phyloP scores from a whole-genome alignment of 2,329 filamentous ascomycete species.

The Fusarium buharicum region DNA sequence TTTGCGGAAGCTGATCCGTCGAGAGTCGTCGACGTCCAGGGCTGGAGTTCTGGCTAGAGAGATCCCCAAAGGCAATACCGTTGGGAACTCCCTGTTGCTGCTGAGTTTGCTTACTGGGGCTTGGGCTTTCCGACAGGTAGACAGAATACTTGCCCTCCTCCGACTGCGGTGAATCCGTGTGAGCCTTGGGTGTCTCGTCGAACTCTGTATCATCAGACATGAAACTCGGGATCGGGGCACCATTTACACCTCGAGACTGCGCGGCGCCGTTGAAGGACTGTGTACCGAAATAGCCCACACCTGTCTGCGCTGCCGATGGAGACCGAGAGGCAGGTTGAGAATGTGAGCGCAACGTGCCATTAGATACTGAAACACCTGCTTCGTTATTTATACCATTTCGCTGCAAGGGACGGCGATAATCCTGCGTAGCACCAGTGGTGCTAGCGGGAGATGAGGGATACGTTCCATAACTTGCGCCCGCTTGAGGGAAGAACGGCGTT shows the following conservation, averaged over 20 bases:
- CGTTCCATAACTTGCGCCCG: constrained; percentile 57
- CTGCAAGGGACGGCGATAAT: constrained; percentile 68
- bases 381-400: constrained; percentile 64
- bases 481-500: constrained; percentile 60
- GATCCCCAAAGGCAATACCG: constrained; percentile 61
- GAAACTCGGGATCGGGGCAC: constrained; percentile 64
- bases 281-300: constrained; percentile 42
- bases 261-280: constrained; percentile 53
- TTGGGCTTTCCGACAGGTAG: constrained; percentile 45
- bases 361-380: constrained; percentile 57
- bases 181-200: constrained; percentile 57
- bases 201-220: constrained; percentile 64
- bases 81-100: constrained; percentile 48
- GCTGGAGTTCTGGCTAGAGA: constrained; percentile 50
- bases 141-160: constrained; percentile 55
- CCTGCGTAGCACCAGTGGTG: constrained; percentile 55
- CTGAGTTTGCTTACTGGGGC: constrained; percentile 43
- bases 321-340: constrained; percentile 71
- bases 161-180: constrained; percentile 59
- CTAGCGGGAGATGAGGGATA: constrained; percentile 68
- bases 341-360: constrained; percentile 70
- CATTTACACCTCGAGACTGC: constrained; percentile 57
- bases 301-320: constrained; percentile 46
- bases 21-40: constrained; percentile 60
- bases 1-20: constrained; percentile 64